Evolutionary conservation across 2,329 filamentous ascomycete genomes (phyloP), one percentile per base, ranked within the genome.

Genomic region (Chaetomiaceae sp.): DNA sequence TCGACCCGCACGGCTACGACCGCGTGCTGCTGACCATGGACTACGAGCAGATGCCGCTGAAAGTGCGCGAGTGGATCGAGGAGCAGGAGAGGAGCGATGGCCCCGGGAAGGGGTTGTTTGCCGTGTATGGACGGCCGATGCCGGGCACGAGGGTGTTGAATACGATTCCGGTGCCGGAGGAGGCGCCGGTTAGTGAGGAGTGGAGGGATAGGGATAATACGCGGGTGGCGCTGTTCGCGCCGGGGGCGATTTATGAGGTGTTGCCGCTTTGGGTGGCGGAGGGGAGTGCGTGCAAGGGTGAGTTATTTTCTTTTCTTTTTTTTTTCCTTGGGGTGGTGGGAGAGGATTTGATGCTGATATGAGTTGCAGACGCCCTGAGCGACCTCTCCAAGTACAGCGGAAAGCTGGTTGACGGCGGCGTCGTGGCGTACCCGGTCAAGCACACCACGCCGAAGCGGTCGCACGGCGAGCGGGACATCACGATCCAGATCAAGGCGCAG

Each of bases 1-100:
- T 75, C 22, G 78, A 81, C 60, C 71, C 69, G n/a, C 78, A 81
- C 64, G 73, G 74, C 45, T 70, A 73, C 55, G 74, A 77, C 50
- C 72, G 77, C 17, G 71, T 70, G 51, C 61, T 80, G 56, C 62
- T 80, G 39, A 61, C 69, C 59, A 79, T 80, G 77, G 66, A 70
- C 29, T 74, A 76, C 57, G 59, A 63, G 4, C 67, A 72, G 6
- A 52, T 80, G 27, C 77, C 76, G 11, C 57, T 71, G 20, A 61
- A 60, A 29, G 74, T 78, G 46, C 66, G 71, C 34, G 68, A 72
- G 62, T 81, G 77, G 78, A 72, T 80, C 42, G 73, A 76, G 62
- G 66, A 66, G 36, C 68, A 75, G 59, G 71, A 73, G 49, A 62
- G 69, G 11, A 59, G 52, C 2, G 61, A 64, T 4, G 68, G 67